Percentiles rank a stretch among this genome's conserved stretches.
These are phyloP conservation scores for Cenchrus fungigraminus DNA, from an alignment of 176 grass and related monocot genomes.

Conservation along the genomic window DNA sequence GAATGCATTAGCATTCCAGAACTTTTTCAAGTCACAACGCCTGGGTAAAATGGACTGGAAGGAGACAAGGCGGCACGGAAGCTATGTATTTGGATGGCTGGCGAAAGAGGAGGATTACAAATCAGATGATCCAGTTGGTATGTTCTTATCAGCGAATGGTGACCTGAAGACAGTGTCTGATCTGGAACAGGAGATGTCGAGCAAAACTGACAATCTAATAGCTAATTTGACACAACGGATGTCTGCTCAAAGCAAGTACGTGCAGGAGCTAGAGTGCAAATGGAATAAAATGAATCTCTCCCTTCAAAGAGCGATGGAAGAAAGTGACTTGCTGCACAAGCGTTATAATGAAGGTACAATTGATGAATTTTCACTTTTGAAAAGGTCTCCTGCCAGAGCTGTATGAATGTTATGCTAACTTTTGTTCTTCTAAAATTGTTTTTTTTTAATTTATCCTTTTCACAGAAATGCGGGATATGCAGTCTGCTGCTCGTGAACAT, in stretches of 20 bases:
- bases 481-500: conserved; percentile 45
- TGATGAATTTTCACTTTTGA: not conserved
- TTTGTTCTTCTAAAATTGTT: not conserved
- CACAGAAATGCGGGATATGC: conserved; percentile 61
- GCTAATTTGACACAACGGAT: conserved; percentile 49
- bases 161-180: conserved; percentile 53
- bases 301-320: conserved; percentile 52
- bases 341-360: conserved; percentile 57
- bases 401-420: not conserved
- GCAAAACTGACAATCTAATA: conserved; percentile 52
- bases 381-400: not conserved
- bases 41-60: conserved; percentile 58
- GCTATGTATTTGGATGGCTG: conserved; percentile 46
- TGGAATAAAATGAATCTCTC: conserved; percentile 50
- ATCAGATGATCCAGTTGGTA: conserved; percentile 41
- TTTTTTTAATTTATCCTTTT: not conserved
- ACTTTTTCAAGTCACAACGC: conserved; percentile 35
- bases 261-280: conserved; percentile 46
- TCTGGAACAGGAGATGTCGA: conserved; percentile 38
- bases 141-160: conserved; percentile 46
- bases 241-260: conserved; percentile 45
- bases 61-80: not conserved
- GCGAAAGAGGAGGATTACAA: conserved; percentile 55
- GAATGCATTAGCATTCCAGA: conserved; percentile 62
- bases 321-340: conserved; percentile 45